Evolutionary conservation across 768 basidiomycete genomes (phyloP).

Genomic region (Pisolithus orientalis): DNA sequence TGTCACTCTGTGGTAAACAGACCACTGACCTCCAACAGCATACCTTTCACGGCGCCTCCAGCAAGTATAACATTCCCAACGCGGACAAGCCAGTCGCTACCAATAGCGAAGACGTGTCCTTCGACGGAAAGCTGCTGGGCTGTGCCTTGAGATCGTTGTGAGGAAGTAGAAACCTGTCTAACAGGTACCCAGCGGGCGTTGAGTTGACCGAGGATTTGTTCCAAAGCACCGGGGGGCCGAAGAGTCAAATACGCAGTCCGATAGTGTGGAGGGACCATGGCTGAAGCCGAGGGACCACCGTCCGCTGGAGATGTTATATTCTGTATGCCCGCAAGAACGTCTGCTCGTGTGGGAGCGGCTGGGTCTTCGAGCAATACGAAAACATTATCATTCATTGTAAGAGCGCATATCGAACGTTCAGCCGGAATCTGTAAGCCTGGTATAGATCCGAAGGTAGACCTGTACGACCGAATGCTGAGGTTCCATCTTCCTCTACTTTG

Average conservation of each 20-base stretch:
- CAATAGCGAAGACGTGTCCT: constrained; percentile 68
- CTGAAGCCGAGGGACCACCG: constrained; percentile 11
- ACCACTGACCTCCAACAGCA: constrained; percentile 67
- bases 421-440: constrained; percentile 43
- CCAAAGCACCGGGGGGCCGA: constrained; percentile 65
- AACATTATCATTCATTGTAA: constrained; percentile 76
- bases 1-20: background rate
- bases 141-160: constrained; percentile 42
- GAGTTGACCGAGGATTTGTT: constrained; percentile 67
- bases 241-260: constrained; percentile 74
- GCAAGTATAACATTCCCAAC: constrained; percentile 72
- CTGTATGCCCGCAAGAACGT: constrained; percentile 37
- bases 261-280: constrained; percentile 45
- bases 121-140: constrained; percentile 69
- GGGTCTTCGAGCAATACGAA: constrained; percentile 79
- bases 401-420: constrained; percentile 68
- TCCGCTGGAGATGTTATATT: constrained; percentile 30
- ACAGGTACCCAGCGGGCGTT: constrained; percentile 73
- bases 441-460: constrained; percentile 60
- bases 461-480: constrained; percentile 65
- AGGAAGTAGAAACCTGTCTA: constrained; percentile 39
- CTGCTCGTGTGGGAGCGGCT: constrained; percentile 58
- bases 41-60: constrained; percentile 73
- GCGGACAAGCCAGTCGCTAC: constrained; percentile 76
- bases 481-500: constrained; percentile 58